These are phyloP conservation scores for Aspergillus vadensis DNA, from an alignment of 2,329 filamentous ascomycete species.

Conservation along the genomic window DNA sequence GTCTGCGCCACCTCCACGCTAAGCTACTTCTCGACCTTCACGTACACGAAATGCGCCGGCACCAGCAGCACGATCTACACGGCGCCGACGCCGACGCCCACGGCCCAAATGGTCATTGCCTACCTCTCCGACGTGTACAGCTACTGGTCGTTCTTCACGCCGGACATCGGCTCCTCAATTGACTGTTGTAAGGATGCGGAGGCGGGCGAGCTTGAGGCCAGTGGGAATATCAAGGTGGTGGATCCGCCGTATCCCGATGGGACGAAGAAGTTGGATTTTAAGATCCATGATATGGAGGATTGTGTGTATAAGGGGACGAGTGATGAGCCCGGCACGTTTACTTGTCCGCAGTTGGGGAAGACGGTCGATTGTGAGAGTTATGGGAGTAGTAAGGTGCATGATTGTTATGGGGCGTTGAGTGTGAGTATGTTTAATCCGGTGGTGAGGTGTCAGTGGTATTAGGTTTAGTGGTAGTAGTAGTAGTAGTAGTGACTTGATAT, in stretches of 20 bases:
- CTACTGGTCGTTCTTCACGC: neutral
- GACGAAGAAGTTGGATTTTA: neutral
- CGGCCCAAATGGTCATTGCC: neutral
- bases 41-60: neutral
- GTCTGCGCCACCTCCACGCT: neutral
- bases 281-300: neutral
- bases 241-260: slow-evolving; percentile 2
- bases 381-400: neutral
- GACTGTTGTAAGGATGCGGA: neutral
- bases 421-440: neutral
- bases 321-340: neutral
- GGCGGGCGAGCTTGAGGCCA: neutral
- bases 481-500: too few species aligned
- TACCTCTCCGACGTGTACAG: neutral
- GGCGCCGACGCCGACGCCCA: neutral
- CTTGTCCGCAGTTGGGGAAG: neutral
- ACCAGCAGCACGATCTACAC: neutral
- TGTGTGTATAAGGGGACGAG: neutral
- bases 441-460: slow-evolving; percentile 5
- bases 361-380: neutral
- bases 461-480: too few species aligned
- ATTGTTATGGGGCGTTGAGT: neutral
- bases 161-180: neutral
- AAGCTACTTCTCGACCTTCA: slow-evolving; percentile 1
- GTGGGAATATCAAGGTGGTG: neutral